Conservation (phyloP, 2,329 filamentous ascomycete genomes). For the Hymenoscyphus scutula region DNA sequence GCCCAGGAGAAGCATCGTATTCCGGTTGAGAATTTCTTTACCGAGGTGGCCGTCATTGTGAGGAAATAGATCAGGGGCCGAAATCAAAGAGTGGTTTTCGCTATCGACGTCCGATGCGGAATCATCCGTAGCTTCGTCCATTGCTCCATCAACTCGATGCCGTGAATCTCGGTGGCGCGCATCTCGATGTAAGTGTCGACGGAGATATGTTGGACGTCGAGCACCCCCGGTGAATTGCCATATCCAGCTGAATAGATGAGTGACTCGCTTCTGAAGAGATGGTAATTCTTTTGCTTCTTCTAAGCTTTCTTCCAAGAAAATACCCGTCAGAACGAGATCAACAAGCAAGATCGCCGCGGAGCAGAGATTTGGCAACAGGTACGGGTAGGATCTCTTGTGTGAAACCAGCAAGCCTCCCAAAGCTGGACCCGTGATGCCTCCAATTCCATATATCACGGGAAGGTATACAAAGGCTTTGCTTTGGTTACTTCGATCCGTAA, state of each 20-base stretch:
- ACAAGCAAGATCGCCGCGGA: slow-evolving; percentile 69
- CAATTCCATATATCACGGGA: slow-evolving; percentile 92
- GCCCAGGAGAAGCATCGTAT: slow-evolving; percentile 75
- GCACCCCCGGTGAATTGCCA: slow-evolving; percentile 65
- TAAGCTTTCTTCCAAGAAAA: slow-evolving; percentile 85
- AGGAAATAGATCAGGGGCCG: slow-evolving; percentile 40
- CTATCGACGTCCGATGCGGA: slow-evolving; percentile 31
- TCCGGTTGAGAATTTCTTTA: slow-evolving; percentile 68
- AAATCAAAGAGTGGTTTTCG: slow-evolving; percentile 32
- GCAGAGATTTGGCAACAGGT: slow-evolving; percentile 79
- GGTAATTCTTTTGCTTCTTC: slow-evolving; percentile 63
- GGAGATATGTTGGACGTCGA: slow-evolving; percentile 57
- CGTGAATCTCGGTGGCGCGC: slow-evolving; percentile 29
- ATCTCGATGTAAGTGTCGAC: slow-evolving; percentile 37
- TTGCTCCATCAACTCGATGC: slow-evolving; percentile 34
- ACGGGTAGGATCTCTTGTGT: slow-evolving; percentile 67
- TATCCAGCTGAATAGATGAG: slow-evolving; percentile 62
- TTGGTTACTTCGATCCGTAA: slow-evolving; percentile 94
- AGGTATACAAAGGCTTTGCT: slow-evolving; percentile 90
- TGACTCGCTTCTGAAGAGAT: slow-evolving; percentile 55
- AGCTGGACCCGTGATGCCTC: slow-evolving; percentile 87
- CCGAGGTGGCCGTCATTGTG: slow-evolving; percentile 48
- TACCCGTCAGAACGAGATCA: slow-evolving; percentile 69
- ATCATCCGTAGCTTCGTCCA: slow-evolving; percentile 44
- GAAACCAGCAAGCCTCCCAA: slow-evolving; percentile 81